Evolutionary conservation across 2,329 filamentous ascomycete species (phyloP).

Genomic region (Lecanicillium sp.): DNA sequence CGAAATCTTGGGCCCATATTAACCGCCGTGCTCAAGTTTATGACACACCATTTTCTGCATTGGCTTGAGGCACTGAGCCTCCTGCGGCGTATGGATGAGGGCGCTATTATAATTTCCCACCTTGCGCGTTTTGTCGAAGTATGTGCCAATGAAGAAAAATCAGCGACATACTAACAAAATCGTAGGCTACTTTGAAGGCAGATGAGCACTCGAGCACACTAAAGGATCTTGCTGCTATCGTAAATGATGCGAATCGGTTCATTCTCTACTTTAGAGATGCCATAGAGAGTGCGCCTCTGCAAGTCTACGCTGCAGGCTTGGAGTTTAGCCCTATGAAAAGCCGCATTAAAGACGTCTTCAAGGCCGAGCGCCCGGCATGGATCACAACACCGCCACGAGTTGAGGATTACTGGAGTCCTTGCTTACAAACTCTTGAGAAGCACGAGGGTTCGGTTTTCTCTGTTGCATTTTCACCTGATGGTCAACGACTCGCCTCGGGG

Average conservation of each 20-base stretch:
- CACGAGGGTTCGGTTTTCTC: not conserved
- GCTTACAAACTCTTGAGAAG: not conserved
- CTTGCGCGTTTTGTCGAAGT: not conserved
- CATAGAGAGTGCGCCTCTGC: conserved; percentile 1
- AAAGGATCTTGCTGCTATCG: not conserved
- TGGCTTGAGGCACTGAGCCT: conserved; percentile 6
- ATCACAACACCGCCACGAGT: too few relatives aligned
- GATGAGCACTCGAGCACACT: not conserved
- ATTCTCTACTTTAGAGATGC: not conserved
- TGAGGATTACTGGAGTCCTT: too few relatives aligned
- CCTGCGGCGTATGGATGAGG: conserved; percentile 9
- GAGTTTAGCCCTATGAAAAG: conserved; percentile 1
- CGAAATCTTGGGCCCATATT: conserved; percentile 13
- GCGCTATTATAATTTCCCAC: conserved; percentile 5
- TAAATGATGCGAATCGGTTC: not conserved
- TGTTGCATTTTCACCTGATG: not conserved
- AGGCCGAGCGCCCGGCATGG: too few relatives aligned
- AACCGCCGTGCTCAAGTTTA: conserved; percentile 6
- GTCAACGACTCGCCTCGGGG: not conserved
- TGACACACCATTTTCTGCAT: not conserved
- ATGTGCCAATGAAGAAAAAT: not conserved
- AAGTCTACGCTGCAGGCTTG: not conserved
- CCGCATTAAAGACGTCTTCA: too few relatives aligned
- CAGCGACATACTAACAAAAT: too few relatives aligned
- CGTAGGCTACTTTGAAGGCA: too few relatives aligned